A percentile compares a stretch with the other conserved stretches of the same genome.
These are phyloP conservation scores for Elaeagnus macrophylla DNA, from an alignment of 306 rosid species.

Conservation along the genomic window DNA sequence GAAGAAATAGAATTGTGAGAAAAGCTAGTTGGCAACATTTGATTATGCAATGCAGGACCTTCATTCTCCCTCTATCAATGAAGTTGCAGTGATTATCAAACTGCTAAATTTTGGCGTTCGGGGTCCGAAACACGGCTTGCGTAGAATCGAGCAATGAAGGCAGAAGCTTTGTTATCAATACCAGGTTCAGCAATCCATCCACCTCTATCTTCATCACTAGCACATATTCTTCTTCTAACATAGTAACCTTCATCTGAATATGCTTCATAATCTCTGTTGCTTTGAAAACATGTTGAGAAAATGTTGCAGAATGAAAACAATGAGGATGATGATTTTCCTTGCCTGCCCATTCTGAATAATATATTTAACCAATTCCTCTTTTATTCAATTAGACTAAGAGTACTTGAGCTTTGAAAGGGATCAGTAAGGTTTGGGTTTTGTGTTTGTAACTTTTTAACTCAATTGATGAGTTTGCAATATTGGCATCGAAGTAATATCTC, in stretches of 20 bases:
- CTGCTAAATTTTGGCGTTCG: constrained; percentile 35
- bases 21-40: no score
- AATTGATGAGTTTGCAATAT: no score
- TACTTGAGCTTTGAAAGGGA: no score
- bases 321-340: constrained; percentile 47
- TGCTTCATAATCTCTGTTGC: constrained; percentile 28
- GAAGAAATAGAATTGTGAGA: no score
- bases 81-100: not conserved
- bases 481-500: no score
- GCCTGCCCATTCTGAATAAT: not conserved
- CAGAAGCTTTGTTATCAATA: constrained; percentile 70
- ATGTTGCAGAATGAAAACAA: constrained; percentile 53
- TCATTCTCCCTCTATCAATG: no score
- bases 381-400: no score
- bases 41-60: no score
- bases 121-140: constrained; percentile 46
- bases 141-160: constrained; percentile 68
- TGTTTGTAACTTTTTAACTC: no score
- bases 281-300: constrained; percentile 54
- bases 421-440: no score
- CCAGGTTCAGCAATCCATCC: constrained; percentile 90
- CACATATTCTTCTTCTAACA: constrained; percentile 43
- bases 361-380: no score
- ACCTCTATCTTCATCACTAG: constrained; percentile 73
- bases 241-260: constrained; percentile 42